Evolutionary conservation across 2,329 filamentous ascomycete species (phyloP).

Genomic region (Alternaria alternata): DNA sequence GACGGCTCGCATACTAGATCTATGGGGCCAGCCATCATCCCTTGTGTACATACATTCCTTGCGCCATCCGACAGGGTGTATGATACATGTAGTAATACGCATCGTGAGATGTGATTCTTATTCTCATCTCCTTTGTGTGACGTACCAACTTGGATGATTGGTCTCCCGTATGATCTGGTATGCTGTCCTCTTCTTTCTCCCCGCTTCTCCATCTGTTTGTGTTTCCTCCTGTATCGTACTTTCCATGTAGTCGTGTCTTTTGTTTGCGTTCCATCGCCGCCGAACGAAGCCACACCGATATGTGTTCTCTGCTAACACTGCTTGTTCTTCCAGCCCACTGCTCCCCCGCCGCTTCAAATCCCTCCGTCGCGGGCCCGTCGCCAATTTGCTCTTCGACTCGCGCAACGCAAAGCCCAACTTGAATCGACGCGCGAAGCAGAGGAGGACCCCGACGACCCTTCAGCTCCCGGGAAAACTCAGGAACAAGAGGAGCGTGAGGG

Average conservation of each 20-base stretch:
- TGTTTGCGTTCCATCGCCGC: conserved; percentile 18
- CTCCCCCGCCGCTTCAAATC: conserved; percentile 74
- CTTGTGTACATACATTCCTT: conserved; percentile 39
- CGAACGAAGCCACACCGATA: background rate
- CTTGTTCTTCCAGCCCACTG: conserved; percentile 14
- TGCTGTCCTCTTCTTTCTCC: background rate
- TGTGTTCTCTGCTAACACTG: conserved; percentile 44
- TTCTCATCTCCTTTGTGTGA: conserved; percentile 24
- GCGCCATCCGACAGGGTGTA: conserved; percentile 34
- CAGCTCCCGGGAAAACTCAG: conserved; percentile 22
- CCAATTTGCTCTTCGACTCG: conserved; percentile 86
- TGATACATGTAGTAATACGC: conserved; percentile 44
- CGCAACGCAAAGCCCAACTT: conserved; percentile 57
- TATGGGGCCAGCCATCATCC: conserved; percentile 21
- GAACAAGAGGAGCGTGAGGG: conserved; percentile 44
- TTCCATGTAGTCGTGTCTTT: background rate
- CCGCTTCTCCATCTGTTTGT: background rate
- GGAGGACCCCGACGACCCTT: conserved; percentile 21
- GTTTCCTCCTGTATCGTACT: conserved; percentile 3
- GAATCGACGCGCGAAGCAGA: conserved; percentile 34
- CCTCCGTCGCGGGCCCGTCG: conserved; percentile 85
- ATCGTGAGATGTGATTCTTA: conserved; percentile 26
- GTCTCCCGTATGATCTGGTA: conserved; percentile 13
- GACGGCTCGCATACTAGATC: conserved; percentile 14
- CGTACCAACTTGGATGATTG: conserved; percentile 13